Conservation (phyloP, 2,329 filamentous ascomycete species). For the Colletotrichum spaethianum region DNA sequence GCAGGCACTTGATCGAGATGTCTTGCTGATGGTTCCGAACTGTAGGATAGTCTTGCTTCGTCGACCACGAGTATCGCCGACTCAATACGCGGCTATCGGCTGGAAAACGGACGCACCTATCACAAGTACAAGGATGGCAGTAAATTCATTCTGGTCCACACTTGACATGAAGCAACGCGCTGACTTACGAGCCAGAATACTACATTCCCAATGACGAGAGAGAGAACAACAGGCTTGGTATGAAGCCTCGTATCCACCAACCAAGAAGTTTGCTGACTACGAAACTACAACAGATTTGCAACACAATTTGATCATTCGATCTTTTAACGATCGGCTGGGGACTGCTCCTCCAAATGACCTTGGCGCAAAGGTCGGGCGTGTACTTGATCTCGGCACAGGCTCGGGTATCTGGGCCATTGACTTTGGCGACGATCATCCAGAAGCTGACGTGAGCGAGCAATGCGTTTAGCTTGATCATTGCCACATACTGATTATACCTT, state of each 20-base stretch:
- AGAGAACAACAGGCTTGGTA: neutral
- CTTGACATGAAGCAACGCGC: neutral
- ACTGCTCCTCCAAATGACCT: conserved; percentile 43
- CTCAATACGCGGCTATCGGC: neutral
- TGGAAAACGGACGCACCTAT: neutral
- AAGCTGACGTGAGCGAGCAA: conserved; percentile 44
- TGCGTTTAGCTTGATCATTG: too few species aligned
- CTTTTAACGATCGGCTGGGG: conserved; percentile 48
- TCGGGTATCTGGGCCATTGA: conserved; percentile 63
- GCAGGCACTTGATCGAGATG: neutral
- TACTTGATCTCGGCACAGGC: conserved; percentile 63
- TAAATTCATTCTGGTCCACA: neutral
- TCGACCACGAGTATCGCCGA: neutral
- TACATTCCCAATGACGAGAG: neutral
- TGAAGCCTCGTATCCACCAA: too few species aligned
- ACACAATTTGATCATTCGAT: conserved; percentile 52
- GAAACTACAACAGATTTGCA: conserved; percentile 48
- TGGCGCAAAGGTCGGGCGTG: conserved; percentile 44
- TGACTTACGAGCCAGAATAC: neutral
- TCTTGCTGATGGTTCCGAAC: neutral
- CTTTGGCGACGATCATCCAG: conserved; percentile 54
- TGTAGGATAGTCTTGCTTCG: neutral
- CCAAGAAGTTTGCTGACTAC: neutral
- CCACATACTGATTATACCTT: neutral
- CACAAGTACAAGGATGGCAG: conserved; percentile 14